Base-by-base conservation (phyloP, 75 land plant species). In the Sequoia sempervirens region DNA sequence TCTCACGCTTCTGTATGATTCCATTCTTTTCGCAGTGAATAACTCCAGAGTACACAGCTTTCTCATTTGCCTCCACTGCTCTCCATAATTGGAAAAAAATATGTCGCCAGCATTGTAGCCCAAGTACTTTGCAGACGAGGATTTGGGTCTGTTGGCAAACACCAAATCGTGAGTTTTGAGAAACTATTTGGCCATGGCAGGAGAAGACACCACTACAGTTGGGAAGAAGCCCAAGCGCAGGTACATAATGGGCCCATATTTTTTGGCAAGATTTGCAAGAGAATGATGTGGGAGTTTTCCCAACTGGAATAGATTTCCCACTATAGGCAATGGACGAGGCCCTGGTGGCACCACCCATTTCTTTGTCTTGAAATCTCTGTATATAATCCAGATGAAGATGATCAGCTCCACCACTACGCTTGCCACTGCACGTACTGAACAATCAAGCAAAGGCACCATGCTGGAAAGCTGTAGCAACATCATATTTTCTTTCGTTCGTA, bases 81-180 rank as follows among this genome's bases (percentile, higher is more conserved):
- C 32, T 18, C 81, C 81, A 28, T 80, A 80, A 2, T 7, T 36
- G 45, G 83, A 28, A 37, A 37, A 58, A 8, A 28, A 26, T 17
- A 50, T 38, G 54, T 83, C 85, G 5, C 23, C 13, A 64, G 40
- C 41, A 18, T 61, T 81, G 43, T 86, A 86, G 54, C 58, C 40
- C 38, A 79, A 11, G 18, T 45, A 46, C 17, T 81, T 40, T 30
- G 64, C 53, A 2, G 84, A 81, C 2, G 68, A 17, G 12, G 81
- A 23, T 41, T 46, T 32, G 1, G 92, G 91, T 30, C 92, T 56
- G 37, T 61, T 75, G 17, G 86, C 58, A 47, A 89, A 89, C 12
- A 40, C 52, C 18, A 81, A 74, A 47, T 90, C 92, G 46, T 90
- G 88, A 69, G 79, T 87, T 81, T 89, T 84, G 73, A 89, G 82